phyloP scores from a whole-genome alignment of 1,284 basidiomycete genomes.

The Malassezia obtusa region DNA sequence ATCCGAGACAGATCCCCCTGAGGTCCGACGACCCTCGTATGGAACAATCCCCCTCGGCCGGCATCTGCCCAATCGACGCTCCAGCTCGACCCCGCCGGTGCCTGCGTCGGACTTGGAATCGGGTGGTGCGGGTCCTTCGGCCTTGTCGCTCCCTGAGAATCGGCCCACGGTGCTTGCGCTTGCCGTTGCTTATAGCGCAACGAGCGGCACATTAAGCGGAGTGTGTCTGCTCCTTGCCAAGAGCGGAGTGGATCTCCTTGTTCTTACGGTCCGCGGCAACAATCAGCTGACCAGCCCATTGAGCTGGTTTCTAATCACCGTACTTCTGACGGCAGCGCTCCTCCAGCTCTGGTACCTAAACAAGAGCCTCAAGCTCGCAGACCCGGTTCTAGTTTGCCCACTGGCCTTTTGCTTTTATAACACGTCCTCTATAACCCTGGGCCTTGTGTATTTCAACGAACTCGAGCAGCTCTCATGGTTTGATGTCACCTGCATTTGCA shows the following conservation, averaged over 20 bases:
- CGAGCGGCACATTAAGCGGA: constrained; percentile 81
- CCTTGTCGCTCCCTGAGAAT: not conserved
- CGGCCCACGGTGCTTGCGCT: constrained; percentile 57
- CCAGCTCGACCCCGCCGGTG: not conserved
- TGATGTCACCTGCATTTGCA: constrained; percentile 63
- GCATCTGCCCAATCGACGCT: not conserved
- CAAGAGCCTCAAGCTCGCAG: constrained; percentile 63
- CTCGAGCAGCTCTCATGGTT: constrained; percentile 62
- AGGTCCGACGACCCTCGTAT: not conserved
- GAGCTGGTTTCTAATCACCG: constrained; percentile 65
- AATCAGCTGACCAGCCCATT: constrained; percentile 80
- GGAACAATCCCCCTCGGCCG: not conserved
- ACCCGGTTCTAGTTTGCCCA: constrained; percentile 79
- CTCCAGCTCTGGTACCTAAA: constrained; percentile 81
- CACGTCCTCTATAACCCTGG: constrained; percentile 58
- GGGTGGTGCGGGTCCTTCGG: not conserved
- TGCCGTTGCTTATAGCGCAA: constrained; percentile 77
- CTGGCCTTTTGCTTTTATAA: constrained; percentile 95
- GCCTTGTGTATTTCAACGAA: constrained; percentile 80
- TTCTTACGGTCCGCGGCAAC: constrained; percentile 61
- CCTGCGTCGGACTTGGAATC: not conserved
- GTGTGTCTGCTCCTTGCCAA: constrained; percentile 90
- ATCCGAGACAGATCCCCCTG: not conserved
- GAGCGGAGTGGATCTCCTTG: constrained; percentile 77
- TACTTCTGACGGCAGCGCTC: constrained; percentile 63